Conservation (phyloP, 2,329 filamentous ascomycete species). For the Fusarium globosum region DNA sequence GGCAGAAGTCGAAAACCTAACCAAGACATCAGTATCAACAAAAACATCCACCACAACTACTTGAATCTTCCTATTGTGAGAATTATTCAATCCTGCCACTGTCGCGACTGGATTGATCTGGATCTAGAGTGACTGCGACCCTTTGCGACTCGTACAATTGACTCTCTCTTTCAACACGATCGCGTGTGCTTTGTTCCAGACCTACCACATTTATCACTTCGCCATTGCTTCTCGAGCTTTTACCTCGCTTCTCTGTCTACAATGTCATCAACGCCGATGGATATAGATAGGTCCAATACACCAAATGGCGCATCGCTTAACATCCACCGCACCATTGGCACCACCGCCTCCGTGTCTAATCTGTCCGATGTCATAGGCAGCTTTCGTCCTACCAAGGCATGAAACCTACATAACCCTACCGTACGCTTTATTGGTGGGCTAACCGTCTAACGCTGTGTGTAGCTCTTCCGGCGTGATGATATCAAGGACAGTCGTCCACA, state of each 20-base stretch:
- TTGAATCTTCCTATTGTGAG: neutral
- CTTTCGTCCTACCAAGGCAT: constrained; percentile 85
- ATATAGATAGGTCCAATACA: constrained; percentile 60
- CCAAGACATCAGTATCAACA: neutral
- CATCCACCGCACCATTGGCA: constrained; percentile 60
- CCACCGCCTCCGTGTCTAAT: constrained; percentile 66
- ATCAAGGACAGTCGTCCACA: constrained; percentile 62
- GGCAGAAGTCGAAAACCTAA: neutral
- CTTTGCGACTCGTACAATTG: neutral
- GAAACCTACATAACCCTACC: neutral
- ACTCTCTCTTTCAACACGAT: neutral
- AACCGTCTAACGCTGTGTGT: neutral
- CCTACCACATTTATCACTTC: neutral
- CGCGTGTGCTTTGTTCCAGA: constrained; percentile 10
- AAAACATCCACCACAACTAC: neutral
- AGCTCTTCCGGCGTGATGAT: constrained; percentile 70
- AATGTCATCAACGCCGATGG: constrained; percentile 69
- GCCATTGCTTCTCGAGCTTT: neutral
- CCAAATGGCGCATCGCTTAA: constrained; percentile 59
- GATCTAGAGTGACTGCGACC: neutral
- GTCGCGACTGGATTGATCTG: neutral
- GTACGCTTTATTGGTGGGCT: neutral
- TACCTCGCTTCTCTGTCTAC: constrained; percentile 1
- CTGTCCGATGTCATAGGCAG: constrained; percentile 81
- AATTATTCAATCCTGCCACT: neutral